Evolutionary conservation across 441 rosid genomes (phyloP).

Genomic region (Mallotus japonicus): DNA sequence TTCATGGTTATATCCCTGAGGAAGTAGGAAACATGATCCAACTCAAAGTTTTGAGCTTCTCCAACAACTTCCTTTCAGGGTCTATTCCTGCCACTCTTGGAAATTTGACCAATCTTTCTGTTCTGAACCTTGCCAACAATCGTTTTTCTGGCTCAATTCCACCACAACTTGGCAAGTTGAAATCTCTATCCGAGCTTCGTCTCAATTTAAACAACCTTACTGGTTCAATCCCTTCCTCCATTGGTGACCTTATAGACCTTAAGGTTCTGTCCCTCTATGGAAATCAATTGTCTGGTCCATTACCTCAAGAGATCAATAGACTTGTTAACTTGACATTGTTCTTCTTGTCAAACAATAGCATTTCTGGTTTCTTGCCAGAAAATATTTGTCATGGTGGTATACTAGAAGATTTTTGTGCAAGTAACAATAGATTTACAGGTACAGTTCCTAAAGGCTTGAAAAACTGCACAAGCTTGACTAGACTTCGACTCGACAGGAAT

Average conservation of each 20-base stretch:
- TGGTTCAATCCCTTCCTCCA: slow-evolving; percentile 31
- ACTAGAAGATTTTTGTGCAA: slow-evolving; percentile 23
- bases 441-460: slow-evolving; percentile 33
- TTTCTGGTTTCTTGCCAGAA: slow-evolving; percentile 32
- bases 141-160: slow-evolving; percentile 24
- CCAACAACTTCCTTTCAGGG: slow-evolving; percentile 25
- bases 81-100: slow-evolving; percentile 24
- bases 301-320: slow-evolving; percentile 29
- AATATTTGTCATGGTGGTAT: slow-evolving; percentile 31
- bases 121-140: slow-evolving; percentile 4
- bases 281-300: slow-evolving; percentile 28
- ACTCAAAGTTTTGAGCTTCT: slow-evolving; percentile 18
- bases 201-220: slow-evolving; percentile 23
- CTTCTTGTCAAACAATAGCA: slow-evolving; percentile 17
- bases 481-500: slow-evolving; percentile 36
- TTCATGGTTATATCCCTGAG: slow-evolving; percentile 25
- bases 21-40: slow-evolving; percentile 16
- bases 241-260: slow-evolving; percentile 27
- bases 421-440: slow-evolving; percentile 33
- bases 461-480: slow-evolving; percentile 32
- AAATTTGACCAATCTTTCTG: slow-evolving; percentile 23
- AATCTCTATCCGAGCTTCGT: slow-evolving; percentile 19
- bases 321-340: slow-evolving; percentile 24
- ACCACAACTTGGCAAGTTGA: slow-evolving; percentile 19
- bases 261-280: slow-evolving; percentile 23